These are phyloP conservation scores for Mucor velutinosus DNA, from an alignment of 371 early-diverging fungal species.

Conservation along the genomic window DNA sequence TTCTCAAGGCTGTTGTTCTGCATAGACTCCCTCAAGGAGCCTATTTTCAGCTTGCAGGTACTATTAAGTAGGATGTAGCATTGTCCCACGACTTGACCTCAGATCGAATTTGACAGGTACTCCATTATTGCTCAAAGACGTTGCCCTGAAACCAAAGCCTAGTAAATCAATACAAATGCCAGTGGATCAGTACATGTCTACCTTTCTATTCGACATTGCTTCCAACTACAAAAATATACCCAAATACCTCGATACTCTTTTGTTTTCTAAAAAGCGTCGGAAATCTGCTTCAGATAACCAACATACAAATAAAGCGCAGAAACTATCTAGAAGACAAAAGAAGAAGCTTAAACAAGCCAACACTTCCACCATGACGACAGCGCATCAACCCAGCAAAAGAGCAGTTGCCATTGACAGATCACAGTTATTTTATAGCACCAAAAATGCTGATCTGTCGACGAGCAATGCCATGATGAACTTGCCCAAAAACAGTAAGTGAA, in stretches of 20 bases:
- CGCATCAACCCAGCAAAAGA: not conserved
- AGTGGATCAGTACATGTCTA: not conserved
- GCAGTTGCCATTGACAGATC: not conserved
- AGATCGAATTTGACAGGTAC: not conserved
- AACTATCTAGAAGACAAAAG: slow-evolving; percentile 9
- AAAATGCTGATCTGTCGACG: not conserved
- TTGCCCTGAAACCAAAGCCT: not conserved
- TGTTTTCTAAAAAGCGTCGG: not conserved
- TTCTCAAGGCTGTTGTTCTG: slow-evolving; percentile 14
- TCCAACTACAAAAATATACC: not conserved
- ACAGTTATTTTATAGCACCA: not conserved
- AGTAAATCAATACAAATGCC: not conserved
- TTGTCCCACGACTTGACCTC: not conserved
- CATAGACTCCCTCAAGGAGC: not conserved
- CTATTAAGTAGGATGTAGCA: not conserved
- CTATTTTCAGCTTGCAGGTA: slow-evolving; percentile 24
- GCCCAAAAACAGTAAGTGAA: not conserved
- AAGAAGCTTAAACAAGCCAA: not conserved
- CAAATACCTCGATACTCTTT: not conserved
- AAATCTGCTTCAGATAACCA: too few species aligned
- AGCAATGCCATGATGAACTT: not conserved
- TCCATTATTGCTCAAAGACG: not conserved
- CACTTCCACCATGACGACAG: not conserved
- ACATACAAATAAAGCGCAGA: not conserved
- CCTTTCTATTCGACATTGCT: slow-evolving; percentile 2